phyloP scores from a whole-genome alignment of 768 basidiomycete species.

The Suillus clintonianus region DNA sequence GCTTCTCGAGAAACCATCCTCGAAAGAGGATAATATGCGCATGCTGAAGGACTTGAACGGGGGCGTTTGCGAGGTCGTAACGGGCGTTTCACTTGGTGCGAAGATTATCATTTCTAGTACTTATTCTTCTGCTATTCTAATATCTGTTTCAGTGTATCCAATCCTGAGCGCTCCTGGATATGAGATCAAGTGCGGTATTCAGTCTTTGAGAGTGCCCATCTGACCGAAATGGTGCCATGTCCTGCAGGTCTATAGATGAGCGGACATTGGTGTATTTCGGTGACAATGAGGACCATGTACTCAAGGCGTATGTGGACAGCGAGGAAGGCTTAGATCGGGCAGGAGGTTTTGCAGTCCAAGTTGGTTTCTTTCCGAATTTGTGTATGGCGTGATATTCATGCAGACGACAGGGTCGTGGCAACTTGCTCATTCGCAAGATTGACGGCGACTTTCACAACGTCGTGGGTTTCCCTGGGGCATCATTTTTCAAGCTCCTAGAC shows the following conservation, averaged over 20 bases:
- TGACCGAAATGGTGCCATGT: background rate
- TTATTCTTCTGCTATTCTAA: background rate
- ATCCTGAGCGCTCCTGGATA: constrained; percentile 78
- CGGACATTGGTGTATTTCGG: constrained; percentile 77
- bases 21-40: constrained; percentile 78
- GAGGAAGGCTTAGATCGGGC: constrained; percentile 88
- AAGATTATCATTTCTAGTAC: background rate
- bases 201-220: background rate
- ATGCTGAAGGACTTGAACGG: constrained; percentile 91
- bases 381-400: background rate
- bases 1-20: constrained; percentile 84
- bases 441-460: constrained; percentile 91
- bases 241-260: constrained; percentile 74
- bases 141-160: constrained; percentile 58
- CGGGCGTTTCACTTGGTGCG: constrained; percentile 82
- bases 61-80: constrained; percentile 86
- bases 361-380: constrained; percentile 31
- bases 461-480: constrained; percentile 89
- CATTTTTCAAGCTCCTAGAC: constrained; percentile 77
- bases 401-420: constrained; percentile 70
- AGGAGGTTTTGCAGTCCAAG: constrained; percentile 94
- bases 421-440: constrained; percentile 77
- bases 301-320: constrained; percentile 81
- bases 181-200: constrained; percentile 53
- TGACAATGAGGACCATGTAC: constrained; percentile 56